Conservation (phyloP, 164 flowering plant genomes). For the Magnolia sinica region DNA sequence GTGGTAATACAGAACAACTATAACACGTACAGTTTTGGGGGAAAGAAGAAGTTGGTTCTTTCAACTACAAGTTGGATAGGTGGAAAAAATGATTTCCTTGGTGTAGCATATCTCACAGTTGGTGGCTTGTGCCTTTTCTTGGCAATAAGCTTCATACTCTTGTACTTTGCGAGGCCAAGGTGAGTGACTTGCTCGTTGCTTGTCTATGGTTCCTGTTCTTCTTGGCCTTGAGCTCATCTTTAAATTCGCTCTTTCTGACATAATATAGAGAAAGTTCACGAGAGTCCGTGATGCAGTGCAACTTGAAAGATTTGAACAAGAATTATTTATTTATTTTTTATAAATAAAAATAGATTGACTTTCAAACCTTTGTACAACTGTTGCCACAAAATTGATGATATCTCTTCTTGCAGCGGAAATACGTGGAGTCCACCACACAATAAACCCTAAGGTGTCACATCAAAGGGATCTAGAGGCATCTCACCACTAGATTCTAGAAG, state of each 20-base stretch:
- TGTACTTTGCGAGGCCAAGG: conserved; percentile 78
- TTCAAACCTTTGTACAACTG: too few relatives aligned
- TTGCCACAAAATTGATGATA: too few relatives aligned
- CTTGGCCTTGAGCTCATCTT: neutral
- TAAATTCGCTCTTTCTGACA: neutral
- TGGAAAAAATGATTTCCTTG: conserved; percentile 79
- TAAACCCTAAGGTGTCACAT: too few relatives aligned
- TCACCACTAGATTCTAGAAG: too few relatives aligned
- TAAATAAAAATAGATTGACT: too few relatives aligned
- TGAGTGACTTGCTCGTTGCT: conserved; percentile 23
- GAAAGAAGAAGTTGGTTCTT: conserved; percentile 46
- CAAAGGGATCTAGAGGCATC: too few relatives aligned
- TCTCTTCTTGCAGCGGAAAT: too few relatives aligned
- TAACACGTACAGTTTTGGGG: conserved; percentile 75
- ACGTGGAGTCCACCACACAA: too few relatives aligned
- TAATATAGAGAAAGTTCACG: too few relatives aligned
- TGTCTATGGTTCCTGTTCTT: neutral
- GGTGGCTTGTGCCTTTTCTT: conserved; percentile 68
- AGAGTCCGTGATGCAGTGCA: too few relatives aligned
- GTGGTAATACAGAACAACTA: conserved; percentile 71
- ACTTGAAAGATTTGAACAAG: too few relatives aligned
- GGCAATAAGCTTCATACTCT: conserved; percentile 53
- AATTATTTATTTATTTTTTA: too few relatives aligned
- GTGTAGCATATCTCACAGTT: conserved; percentile 64
- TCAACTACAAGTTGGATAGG: conserved; percentile 39